phyloP scores from a whole-genome alignment of 306 rosid genomes.

The Herpetospermum pedunculosum region DNA sequence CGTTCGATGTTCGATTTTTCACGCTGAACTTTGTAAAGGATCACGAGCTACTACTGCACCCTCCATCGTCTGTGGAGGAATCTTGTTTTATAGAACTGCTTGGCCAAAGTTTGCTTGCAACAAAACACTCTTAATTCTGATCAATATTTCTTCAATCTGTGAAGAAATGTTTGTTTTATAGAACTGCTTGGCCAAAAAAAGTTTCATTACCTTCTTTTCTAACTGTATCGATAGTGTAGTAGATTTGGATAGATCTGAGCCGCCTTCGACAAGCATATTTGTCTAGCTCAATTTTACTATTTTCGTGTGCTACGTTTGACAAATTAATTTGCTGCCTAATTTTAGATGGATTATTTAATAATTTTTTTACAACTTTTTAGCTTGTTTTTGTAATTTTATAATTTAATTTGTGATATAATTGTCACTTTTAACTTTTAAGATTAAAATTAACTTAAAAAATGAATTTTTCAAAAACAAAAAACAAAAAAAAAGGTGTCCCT shows the following conservation, averaged over 20 bases:
- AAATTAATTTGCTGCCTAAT: neutral
- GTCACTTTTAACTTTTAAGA: neutral
- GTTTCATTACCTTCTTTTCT: neutral
- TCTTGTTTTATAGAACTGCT: constrained; percentile 6
- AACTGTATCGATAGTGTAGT: neutral
- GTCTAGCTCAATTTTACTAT: neutral
- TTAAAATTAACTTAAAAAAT: neutral
- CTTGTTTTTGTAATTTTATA: neutral
- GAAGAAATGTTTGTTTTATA: constrained; percentile 3
- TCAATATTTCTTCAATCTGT: neutral
- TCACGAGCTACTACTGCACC: neutral
- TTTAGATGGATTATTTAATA: neutral
- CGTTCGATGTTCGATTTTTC: constrained; percentile 12
- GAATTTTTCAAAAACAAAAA: no score
- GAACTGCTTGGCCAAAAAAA: neutral
- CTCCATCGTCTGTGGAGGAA: neutral
- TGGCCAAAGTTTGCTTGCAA: constrained; percentile 3
- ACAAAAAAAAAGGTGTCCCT: no score
- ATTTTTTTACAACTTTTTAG: neutral
- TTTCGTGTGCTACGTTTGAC: neutral
- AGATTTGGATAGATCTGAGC: neutral
- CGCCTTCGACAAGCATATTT: neutral
- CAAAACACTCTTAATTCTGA: neutral
- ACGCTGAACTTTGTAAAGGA: neutral
- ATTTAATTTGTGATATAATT: neutral